phyloP scores from a whole-genome alignment of 192 early-diverging fungal species.

The Lobulomyces angularis region DNA sequence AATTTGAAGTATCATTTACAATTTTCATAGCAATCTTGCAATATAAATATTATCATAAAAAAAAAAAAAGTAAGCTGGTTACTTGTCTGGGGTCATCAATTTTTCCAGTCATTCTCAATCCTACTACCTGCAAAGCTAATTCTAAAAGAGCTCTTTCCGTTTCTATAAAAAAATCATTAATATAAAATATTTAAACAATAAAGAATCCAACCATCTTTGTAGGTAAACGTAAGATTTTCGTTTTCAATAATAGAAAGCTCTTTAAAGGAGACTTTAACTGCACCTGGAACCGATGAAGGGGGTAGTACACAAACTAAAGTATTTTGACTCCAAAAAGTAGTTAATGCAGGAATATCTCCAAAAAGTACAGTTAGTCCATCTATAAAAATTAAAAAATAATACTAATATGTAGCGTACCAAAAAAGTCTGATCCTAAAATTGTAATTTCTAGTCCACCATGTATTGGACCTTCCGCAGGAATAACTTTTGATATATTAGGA shows the following conservation, averaged over 20 bases:
- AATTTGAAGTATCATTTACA: conserved; percentile 27
- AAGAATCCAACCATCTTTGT: conserved; percentile 43
- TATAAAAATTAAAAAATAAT: not conserved
- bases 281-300: conserved; percentile 57
- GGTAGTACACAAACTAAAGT: conserved; percentile 77
- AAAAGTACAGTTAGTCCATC: conserved; percentile 64
- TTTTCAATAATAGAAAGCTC: conserved; percentile 14
- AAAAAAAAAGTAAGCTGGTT: conserved; percentile 1
- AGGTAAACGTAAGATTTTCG: conserved; percentile 22
- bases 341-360: conserved; percentile 58
- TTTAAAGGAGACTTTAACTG: conserved; percentile 43
- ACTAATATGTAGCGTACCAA: too few species aligned
- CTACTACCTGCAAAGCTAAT: conserved; percentile 77
- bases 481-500: conserved; percentile 56
- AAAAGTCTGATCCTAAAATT: conserved; percentile 70
- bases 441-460: conserved; percentile 79
- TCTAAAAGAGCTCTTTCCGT: conserved; percentile 83
- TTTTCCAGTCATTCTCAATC: conserved; percentile 69
- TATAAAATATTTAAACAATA: not conserved
- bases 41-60: not conserved
- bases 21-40: conserved; percentile 54
- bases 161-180: conserved; percentile 52
- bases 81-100: conserved; percentile 55
- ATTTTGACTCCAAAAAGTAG: conserved; percentile 63
- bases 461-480: conserved; percentile 72